Evolutionary conservation across 208 protist genomes (phyloP).

Genomic region (Crithidia brevicula): DNA sequence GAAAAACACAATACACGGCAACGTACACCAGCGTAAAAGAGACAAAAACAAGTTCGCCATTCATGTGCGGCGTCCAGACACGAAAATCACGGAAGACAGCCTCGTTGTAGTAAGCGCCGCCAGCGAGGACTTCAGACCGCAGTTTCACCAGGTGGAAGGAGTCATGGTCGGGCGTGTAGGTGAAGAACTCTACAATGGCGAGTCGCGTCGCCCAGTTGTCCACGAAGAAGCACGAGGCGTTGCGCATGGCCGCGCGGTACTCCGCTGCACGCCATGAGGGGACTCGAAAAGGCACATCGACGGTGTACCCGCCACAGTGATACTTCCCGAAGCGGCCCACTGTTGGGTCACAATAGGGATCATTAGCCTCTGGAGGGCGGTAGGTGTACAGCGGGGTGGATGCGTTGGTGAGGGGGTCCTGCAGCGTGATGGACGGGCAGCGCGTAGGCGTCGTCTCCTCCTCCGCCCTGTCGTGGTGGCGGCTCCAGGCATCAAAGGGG

Average conservation of each 20-base stretch:
- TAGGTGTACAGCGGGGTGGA: constrained; percentile 13
- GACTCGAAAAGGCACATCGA: constrained; percentile 19
- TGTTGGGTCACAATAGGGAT: constrained; percentile 17
- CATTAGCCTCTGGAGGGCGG: background rate
- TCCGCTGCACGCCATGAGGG: constrained; percentile 7
- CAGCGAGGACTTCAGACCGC: constrained; percentile 9
- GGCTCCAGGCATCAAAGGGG: constrained; percentile 16
- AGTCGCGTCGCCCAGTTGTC: constrained; percentile 29
- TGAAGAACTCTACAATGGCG: constrained; percentile 20
- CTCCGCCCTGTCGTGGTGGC: background rate
- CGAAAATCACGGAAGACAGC: constrained; percentile 12
- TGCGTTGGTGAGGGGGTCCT: background rate
- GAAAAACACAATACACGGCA: background rate
- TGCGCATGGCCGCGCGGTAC: constrained; percentile 9
- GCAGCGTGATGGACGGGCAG: constrained; percentile 14
- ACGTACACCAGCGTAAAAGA: constrained; percentile 2
- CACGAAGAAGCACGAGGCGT: constrained; percentile 19
- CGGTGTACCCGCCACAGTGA: constrained; percentile 29
- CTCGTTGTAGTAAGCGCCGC: constrained; percentile 8
- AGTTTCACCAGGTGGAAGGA: constrained; percentile 25
- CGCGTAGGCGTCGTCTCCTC: constrained; percentile 17
- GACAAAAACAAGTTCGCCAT: constrained; percentile 19
- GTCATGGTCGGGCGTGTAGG: constrained; percentile 25
- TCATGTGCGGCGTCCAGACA: constrained; percentile 20
- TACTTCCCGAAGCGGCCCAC: constrained; percentile 10